phyloP scores from a whole-genome alignment of 306 rosid species.

The Medicago ruthenica region DNA sequence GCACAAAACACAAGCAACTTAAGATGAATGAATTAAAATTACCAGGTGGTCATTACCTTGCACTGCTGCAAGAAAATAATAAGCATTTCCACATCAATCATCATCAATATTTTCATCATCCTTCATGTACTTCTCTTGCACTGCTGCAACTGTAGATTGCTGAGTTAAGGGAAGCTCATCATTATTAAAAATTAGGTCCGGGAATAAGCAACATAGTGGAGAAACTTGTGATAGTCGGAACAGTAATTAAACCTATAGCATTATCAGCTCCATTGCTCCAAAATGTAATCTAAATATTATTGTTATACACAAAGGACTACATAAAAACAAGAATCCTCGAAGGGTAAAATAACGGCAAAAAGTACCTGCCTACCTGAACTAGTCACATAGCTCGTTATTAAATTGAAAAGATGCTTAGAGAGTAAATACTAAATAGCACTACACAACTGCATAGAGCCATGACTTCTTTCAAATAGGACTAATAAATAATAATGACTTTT shows the following conservation, averaged over 20 bases:
- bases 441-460: too few species aligned
- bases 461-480: too few species aligned
- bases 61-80: slow-evolving; percentile 1
- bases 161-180: slow-evolving; percentile 58
- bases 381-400: too few species aligned
- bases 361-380: too few species aligned
- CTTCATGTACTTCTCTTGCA: slow-evolving; percentile 95
- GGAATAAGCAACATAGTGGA: slow-evolving; percentile 27
- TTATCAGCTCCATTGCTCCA: not conserved
- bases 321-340: too few species aligned
- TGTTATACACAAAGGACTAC: not conserved
- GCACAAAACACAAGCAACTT: not conserved
- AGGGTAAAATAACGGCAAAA: too few species aligned
- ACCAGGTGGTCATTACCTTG: slow-evolving; percentile 19
- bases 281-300: not conserved
- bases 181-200: slow-evolving; percentile 8
- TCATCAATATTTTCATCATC: slow-evolving; percentile 69
- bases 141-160: slow-evolving; percentile 85
- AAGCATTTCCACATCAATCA: slow-evolving; percentile 38
- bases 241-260: not conserved
- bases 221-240: slow-evolving; percentile 17
- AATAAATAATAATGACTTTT: too few species aligned
- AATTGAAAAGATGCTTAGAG: too few species aligned
- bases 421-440: too few species aligned
- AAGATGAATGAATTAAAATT: slow-evolving; percentile 14